These are phyloP conservation scores for Cladosporium halotolerans DNA, from an alignment of 2,329 filamentous ascomycete species.

Conservation along the genomic window DNA sequence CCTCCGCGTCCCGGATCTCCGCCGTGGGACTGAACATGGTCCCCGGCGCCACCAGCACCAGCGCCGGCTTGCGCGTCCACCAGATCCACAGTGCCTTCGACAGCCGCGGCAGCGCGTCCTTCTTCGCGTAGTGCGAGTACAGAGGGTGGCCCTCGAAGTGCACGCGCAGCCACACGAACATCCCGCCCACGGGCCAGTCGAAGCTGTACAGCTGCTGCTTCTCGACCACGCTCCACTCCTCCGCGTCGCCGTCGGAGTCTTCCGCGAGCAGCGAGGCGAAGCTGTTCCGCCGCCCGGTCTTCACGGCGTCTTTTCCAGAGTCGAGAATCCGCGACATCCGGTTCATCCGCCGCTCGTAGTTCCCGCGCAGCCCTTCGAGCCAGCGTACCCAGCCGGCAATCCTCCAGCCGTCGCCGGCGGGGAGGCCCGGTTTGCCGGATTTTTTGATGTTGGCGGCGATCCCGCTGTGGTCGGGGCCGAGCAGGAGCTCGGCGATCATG, in stretches of 20 bases:
- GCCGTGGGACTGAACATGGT: constrained; percentile 64
- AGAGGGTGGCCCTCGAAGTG: constrained; percentile 69
- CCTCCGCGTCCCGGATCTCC: constrained; percentile 51
- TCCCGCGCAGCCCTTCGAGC: constrained; percentile 75
- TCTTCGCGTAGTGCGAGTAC: constrained; percentile 44
- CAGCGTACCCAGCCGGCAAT: constrained; percentile 84
- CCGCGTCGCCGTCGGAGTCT: constrained; percentile 30
- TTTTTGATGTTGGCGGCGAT: constrained; percentile 29
- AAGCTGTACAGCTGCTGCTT: constrained; percentile 72
- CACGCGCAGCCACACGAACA: constrained; percentile 82
- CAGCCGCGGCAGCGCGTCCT: constrained; percentile 44
- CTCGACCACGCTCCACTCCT: constrained; percentile 69
- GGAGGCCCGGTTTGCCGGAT: constrained; percentile 39
- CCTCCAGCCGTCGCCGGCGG: constrained; percentile 62
- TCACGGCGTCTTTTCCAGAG: constrained; percentile 58
- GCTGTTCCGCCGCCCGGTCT: constrained; percentile 47
- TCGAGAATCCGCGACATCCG: constrained; percentile 71
- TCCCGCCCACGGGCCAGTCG: constrained; percentile 74
- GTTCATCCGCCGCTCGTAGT: constrained; percentile 80
- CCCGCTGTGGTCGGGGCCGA: constrained; percentile 59
- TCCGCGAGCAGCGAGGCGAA: constrained; percentile 19
- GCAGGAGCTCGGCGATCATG: constrained; percentile 69
- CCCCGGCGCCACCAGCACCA: constrained; percentile 66
- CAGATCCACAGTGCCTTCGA: constrained; percentile 63
- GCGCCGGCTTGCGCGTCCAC: constrained; percentile 61